These are phyloP conservation scores for Lactarius sp. DNA, from an alignment of 768 basidiomycete species.

Conservation along the genomic window DNA sequence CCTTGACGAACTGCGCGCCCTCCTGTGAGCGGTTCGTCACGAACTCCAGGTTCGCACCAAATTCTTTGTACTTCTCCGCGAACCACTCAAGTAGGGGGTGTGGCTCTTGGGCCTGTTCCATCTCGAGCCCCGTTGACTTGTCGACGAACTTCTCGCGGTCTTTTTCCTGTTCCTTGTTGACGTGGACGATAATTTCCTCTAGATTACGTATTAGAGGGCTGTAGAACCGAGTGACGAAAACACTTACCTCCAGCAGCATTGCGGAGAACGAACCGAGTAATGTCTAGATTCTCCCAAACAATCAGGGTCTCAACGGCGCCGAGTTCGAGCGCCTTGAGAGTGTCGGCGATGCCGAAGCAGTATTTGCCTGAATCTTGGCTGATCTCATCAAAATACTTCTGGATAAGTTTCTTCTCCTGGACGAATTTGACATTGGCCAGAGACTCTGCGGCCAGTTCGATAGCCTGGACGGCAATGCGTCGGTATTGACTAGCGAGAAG, in stretches of 20 bases:
- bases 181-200: constrained; percentile 84
- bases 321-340: constrained; percentile 91
- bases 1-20: constrained; percentile 96
- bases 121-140: constrained; percentile 91
- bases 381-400: constrained; percentile 99
- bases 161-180: constrained; percentile 79
- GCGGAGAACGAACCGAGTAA: constrained; percentile 79
- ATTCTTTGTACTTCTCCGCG: constrained; percentile 97
- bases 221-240: neutral
- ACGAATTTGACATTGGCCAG: constrained; percentile 99
- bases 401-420: constrained; percentile 96
- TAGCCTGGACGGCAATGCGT: constrained; percentile 52
- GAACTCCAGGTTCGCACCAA: constrained; percentile 93
- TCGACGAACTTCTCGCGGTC: constrained; percentile 94
- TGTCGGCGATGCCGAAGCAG: constrained; percentile 97
- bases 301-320: constrained; percentile 96
- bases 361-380: constrained; percentile 94
- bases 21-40: constrained; percentile 96
- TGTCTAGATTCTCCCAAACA: constrained; percentile 97
- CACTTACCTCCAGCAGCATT: constrained; percentile 83
- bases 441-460: constrained; percentile 93
- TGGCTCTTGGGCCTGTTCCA: constrained; percentile 85
- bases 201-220: constrained; percentile 6
- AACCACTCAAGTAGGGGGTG: constrained; percentile 95
- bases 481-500: neutral